Evolutionary conservation across 768 basidiomycete species (phyloP).

Genomic region (Amanita molliuscula): DNA sequence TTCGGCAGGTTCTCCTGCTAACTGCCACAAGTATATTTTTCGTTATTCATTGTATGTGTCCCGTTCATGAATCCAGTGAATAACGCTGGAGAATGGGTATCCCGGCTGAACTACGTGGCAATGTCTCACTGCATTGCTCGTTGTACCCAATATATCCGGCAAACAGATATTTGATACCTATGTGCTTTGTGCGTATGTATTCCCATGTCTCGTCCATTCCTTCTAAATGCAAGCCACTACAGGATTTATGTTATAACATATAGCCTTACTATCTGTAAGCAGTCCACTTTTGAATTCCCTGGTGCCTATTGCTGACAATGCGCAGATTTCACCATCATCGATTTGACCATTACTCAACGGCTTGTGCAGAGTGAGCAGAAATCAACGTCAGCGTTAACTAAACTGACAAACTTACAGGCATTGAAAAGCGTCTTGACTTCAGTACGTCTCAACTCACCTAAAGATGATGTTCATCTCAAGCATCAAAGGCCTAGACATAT

Average conservation of each 20-base stretch:
- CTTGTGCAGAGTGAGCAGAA: constrained; percentile 44
- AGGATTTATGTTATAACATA: constrained; percentile 51
- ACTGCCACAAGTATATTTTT: constrained; percentile 50
- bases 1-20: constrained; percentile 54
- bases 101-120: constrained; percentile 57
- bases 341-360: constrained; percentile 37
- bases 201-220: constrained; percentile 2
- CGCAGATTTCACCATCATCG: constrained; percentile 56
- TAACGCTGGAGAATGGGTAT: constrained; percentile 70
- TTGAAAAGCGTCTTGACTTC: constrained; percentile 62
- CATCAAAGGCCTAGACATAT: constrained; percentile 63
- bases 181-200: constrained; percentile 52
- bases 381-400: constrained; percentile 11
- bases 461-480: neutral
- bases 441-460: constrained; percentile 31
- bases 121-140: constrained; percentile 57
- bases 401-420: constrained; percentile 23
- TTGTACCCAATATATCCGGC: constrained; percentile 48
- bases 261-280: constrained; percentile 53
- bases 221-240: constrained; percentile 1
- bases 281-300: neutral
- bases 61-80: constrained; percentile 64
- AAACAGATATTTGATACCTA: constrained; percentile 47
- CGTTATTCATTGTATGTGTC: constrained; percentile 44
- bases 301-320: constrained; percentile 7